Conservation (phyloP, 2,329 filamentous ascomycete species). For the Ceratocystiopsis brevicomis region DNA sequence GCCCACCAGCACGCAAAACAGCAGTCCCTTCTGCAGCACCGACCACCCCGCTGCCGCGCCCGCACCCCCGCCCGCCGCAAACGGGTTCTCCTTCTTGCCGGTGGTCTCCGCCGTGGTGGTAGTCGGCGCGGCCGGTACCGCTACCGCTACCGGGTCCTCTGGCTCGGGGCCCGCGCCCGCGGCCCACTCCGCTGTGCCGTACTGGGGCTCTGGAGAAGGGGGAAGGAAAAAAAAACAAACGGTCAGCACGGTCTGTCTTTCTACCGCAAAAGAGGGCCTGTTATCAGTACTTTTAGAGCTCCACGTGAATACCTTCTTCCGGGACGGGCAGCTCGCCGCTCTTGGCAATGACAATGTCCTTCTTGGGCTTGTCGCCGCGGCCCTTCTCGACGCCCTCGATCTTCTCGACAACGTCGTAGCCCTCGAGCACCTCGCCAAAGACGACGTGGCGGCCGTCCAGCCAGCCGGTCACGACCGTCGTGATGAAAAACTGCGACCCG, state of each 20-base stretch:
- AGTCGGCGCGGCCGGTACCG: background rate
- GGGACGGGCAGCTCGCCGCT: constrained; percentile 70
- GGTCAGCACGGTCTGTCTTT: constrained; percentile 5
- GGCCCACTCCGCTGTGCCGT: constrained; percentile 20
- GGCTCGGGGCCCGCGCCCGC: constrained; percentile 16
- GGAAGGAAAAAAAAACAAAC: too few species aligned
- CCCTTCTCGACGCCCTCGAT: constrained; percentile 55
- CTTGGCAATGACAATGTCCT: constrained; percentile 59
- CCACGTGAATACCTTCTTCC: constrained; percentile 81
- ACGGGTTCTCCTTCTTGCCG: constrained; percentile 1
- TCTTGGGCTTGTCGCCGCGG: constrained; percentile 46
- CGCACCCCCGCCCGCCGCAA: background rate
- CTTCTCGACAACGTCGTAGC: constrained; percentile 61
- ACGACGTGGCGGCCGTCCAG: constrained; percentile 73
- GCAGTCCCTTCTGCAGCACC: constrained; percentile 28
- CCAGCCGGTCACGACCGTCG: constrained; percentile 66
- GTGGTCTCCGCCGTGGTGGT: background rate
- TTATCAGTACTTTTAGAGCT: constrained; percentile 40
- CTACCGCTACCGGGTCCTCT: constrained; percentile 8
- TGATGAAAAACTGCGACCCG: constrained; percentile 83
- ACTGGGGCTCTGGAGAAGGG: constrained; percentile 13
- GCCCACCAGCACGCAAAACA: constrained; percentile 29
- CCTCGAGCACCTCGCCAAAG: constrained; percentile 76
- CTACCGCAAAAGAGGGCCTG: background rate
- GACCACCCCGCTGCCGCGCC: constrained; percentile 20